Percentiles rank a stretch among this genome's conserved stretches.
Conservation (phyloP, 1,139 yeast genomes). For the Zygoascus meyerae region DNA sequence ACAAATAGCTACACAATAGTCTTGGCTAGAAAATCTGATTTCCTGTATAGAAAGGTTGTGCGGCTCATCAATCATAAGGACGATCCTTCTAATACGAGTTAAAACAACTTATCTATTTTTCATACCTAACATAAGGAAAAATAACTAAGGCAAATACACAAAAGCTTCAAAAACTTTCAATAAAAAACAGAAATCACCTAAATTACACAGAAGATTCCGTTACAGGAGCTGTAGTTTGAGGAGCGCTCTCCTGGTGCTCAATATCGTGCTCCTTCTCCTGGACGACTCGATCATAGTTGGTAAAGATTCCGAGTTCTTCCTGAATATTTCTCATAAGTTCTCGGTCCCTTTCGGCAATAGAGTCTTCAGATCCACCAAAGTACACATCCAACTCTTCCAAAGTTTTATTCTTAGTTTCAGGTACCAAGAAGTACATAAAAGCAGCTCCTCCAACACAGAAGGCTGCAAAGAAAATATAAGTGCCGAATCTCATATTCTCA, state of each 20-base stretch:
- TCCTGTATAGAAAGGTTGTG: too few relatives aligned
- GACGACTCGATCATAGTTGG: constrained; percentile 13
- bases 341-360: constrained; percentile 23
- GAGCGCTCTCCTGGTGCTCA: constrained; percentile 14
- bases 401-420: constrained; percentile 45
- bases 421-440: constrained; percentile 39
- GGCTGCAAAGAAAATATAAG: constrained; percentile 47
- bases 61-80: too few relatives aligned
- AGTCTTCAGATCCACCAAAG: constrained; percentile 22
- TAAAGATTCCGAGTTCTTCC: constrained; percentile 22
- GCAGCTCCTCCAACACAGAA: constrained; percentile 23
- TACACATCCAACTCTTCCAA: constrained; percentile 43
- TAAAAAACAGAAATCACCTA: not conserved
- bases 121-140: too few relatives aligned
- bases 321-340: constrained; percentile 27
- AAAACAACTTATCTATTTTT: too few relatives aligned
- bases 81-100: too few relatives aligned
- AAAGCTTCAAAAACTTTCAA: not conserved
- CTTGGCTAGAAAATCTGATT: too few relatives aligned
- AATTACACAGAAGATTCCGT: not conserved
- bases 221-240: not conserved
- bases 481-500: constrained; percentile 35
- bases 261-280: constrained; percentile 15
- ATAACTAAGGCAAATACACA: too few relatives aligned
- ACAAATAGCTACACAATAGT: too few relatives aligned